Conservation (phyloP, 768 basidiomycete genomes). For the Auriculariales sp. region DNA sequence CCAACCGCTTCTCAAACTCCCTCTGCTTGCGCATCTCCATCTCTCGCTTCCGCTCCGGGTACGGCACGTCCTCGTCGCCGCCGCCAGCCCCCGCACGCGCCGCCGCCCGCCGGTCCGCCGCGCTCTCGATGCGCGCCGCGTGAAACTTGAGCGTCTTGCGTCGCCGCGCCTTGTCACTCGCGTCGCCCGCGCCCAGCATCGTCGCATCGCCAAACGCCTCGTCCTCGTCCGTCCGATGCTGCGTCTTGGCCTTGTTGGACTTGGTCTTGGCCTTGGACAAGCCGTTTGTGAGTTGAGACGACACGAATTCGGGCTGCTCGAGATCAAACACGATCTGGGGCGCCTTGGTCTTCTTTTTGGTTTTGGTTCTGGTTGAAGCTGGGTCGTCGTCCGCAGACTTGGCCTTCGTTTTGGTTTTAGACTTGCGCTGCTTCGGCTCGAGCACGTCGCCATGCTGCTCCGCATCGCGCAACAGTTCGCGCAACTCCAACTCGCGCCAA, state of each 20-base stretch:
- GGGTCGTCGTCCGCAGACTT: conserved; percentile 32
- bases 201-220: conserved; percentile 67
- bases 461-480: conserved; percentile 42
- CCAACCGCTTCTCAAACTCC: conserved; percentile 32
- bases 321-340: conserved; percentile 45
- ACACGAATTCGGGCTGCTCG: conserved; percentile 58
- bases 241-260: background rate
- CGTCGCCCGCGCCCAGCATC: conserved; percentile 55
- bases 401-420: conserved; percentile 15
- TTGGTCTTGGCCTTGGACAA: conserved; percentile 7
- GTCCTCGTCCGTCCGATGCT: conserved; percentile 12
- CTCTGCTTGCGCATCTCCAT: conserved; percentile 39
- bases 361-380: conserved; percentile 5
- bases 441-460: conserved; percentile 8
- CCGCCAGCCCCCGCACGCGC: conserved; percentile 58
- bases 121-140: conserved; percentile 77
- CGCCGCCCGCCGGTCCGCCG: conserved; percentile 56
- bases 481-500: conserved; percentile 26
- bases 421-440: conserved; percentile 10
- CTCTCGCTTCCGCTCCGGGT: conserved; percentile 57
- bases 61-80: conserved; percentile 94
- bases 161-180: conserved; percentile 70
- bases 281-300: conserved; percentile 20
- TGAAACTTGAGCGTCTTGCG: conserved; percentile 84
- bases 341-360: conserved; percentile 9